Percentiles rank a stretch among this genome's conserved stretches.
phyloP scores from a whole-genome alignment of 2,329 filamentous ascomycete genomes.

The Chrysoporthe deuterocubensis region DNA sequence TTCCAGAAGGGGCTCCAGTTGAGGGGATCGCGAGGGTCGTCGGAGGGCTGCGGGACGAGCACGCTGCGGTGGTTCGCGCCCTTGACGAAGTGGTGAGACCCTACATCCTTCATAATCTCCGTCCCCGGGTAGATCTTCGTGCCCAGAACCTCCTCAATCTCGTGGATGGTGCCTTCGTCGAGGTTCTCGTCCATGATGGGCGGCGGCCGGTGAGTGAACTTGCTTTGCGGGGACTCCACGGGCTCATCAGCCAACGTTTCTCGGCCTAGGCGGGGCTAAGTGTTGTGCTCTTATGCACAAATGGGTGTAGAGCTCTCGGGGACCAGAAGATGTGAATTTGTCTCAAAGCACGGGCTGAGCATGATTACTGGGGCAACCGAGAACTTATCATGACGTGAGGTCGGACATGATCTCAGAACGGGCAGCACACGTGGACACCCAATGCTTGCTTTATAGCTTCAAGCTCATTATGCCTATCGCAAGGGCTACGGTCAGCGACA shows the following conservation, averaged over 20 bases:
- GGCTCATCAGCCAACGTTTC: not conserved
- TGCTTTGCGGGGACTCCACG: not conserved
- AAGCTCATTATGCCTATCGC: not conserved
- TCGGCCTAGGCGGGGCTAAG: not conserved
- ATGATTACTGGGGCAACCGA: not conserved
- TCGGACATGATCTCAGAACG: not conserved
- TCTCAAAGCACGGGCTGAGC: not conserved
- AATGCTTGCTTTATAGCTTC: not conserved
- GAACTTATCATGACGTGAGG: not conserved
- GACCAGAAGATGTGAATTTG: not conserved
- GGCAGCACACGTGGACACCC: not conserved
- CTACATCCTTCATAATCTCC: conserved; percentile 56
- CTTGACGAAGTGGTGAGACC: conserved; percentile 67
- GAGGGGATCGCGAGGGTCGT: conserved; percentile 53
- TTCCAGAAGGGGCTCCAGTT: conserved; percentile 55
- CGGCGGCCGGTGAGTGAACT: not conserved
- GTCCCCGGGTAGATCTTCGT: conserved; percentile 42
- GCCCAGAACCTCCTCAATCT: conserved; percentile 34
- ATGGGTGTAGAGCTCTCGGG: not conserved
- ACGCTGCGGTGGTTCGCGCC: conserved; percentile 47
- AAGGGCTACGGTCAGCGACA: not conserved
- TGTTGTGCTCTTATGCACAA: not conserved
- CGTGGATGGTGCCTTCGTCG: conserved; percentile 30
- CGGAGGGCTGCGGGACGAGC: conserved; percentile 52
- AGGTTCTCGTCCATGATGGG: conserved; percentile 34